These are phyloP conservation scores for Mucuna pruriens DNA, from an alignment of 306 rosid species.

Conservation along the genomic window DNA sequence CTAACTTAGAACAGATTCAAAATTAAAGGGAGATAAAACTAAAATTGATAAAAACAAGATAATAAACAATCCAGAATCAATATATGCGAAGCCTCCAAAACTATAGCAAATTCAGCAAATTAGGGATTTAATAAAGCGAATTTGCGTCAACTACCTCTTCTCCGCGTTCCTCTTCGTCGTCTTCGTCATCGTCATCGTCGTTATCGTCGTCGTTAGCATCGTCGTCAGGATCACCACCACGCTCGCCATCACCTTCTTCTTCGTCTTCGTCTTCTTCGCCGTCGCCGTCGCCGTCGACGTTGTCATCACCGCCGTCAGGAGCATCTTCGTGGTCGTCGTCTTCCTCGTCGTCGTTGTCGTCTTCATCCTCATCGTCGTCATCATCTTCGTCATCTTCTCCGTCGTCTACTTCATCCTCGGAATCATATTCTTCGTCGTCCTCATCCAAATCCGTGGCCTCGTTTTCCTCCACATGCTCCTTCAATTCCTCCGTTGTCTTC, in stretches of 20 bases:
- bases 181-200: constrained; percentile 4
- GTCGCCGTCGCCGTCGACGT: no score
- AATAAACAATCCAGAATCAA: not conserved
- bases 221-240: constrained; percentile 44
- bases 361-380: constrained; percentile 40
- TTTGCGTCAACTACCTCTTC: constrained; percentile 46
- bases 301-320: constrained; percentile 63
- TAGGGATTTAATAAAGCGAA: constrained; percentile 17
- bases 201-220: constrained; percentile 34
- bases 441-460: constrained; percentile 36
- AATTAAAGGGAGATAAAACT: no score
- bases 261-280: constrained; percentile 49
- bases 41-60: no score
- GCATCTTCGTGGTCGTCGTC: constrained; percentile 43
- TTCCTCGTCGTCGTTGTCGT: constrained; percentile 42
- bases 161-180: constrained; percentile 25
- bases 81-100: not conserved
- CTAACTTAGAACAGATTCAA: not conserved
- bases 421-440: constrained; percentile 44
- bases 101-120: not conserved
- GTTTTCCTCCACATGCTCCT: constrained; percentile 58
- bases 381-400: constrained; percentile 61
- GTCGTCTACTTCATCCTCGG: constrained; percentile 52
- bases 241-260: constrained; percentile 36
- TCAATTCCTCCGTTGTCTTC: constrained; percentile 62